A percentile compares a stretch with the other conserved stretches of the same genome.
Conservation (phyloP, 257 asterid genomes). For the Voacanga thouarsii region DNA sequence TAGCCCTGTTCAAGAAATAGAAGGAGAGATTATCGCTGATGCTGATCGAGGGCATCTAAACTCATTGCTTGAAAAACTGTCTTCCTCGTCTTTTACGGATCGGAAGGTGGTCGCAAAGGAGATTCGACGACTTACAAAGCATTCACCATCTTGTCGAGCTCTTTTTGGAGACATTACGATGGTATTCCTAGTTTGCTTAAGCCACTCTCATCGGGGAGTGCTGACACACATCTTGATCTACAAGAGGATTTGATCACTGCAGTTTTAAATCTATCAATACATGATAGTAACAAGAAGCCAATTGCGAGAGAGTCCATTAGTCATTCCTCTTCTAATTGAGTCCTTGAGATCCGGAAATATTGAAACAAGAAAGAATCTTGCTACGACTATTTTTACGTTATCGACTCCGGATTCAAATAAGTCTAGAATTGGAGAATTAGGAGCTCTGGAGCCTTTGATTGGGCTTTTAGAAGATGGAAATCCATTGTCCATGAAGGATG, state of each 20-base stretch:
- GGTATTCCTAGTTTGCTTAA: constrained; percentile 31
- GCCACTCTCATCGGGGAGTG: constrained; percentile 22
- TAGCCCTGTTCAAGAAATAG: constrained; percentile 9
- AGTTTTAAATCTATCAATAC: no score
- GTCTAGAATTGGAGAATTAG: constrained; percentile 25
- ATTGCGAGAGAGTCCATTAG: constrained; percentile 26
- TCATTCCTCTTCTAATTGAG: constrained; percentile 27
- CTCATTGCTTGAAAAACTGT: constrained; percentile 30
- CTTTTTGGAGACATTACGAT: constrained; percentile 30
- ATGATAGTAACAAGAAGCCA: no score
- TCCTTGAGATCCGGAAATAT: constrained; percentile 24
- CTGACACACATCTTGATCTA: constrained; percentile 26
- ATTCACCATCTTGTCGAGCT: constrained; percentile 26
- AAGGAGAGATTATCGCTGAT: constrained; percentile 8
- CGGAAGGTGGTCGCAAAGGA: constrained; percentile 33
- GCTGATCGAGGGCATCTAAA: constrained; percentile 21
- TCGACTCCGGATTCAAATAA: constrained; percentile 43
- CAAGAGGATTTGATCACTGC: constrained; percentile 34
- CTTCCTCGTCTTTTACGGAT: constrained; percentile 26
- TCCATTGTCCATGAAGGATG: no score
- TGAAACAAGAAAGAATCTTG: constrained; percentile 39
- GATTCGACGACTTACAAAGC: constrained; percentile 37
- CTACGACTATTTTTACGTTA: constrained; percentile 38
- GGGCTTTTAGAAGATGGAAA: no score
- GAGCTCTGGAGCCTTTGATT: constrained; percentile 38